These are phyloP conservation scores for Lasiodiplodia hormozganensis DNA, from an alignment of 2,329 filamentous ascomycete genomes.

Conservation along the genomic window DNA sequence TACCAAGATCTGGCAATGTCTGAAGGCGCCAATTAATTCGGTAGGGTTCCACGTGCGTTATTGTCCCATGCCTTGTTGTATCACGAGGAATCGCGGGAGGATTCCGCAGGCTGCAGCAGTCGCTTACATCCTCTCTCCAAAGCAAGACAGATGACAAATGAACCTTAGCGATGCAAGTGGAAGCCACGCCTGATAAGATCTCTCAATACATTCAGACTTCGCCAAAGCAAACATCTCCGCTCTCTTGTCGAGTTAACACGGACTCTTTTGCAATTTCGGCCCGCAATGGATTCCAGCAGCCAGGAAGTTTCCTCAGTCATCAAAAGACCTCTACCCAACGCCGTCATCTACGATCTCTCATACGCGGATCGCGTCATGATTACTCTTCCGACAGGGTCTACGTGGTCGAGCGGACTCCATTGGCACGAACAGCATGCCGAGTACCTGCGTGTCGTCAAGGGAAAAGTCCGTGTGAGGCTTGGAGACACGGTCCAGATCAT, in stretches of 20 bases:
- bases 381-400: constrained; percentile 51
- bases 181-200: not conserved
- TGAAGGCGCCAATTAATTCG: too few species aligned
- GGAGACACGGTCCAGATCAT: constrained; percentile 29
- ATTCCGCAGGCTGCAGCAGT: not conserved
- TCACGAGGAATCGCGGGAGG: not conserved
- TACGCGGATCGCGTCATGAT: constrained; percentile 48
- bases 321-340: not conserved
- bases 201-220: not conserved
- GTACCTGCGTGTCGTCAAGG: constrained; percentile 53
- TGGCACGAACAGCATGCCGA: constrained; percentile 59
- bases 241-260: not conserved
- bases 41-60: too few species aligned
- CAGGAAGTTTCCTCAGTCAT: not conserved
- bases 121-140: not conserved
- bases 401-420: constrained; percentile 58
- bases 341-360: constrained; percentile 11
- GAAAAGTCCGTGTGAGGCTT: constrained; percentile 42
- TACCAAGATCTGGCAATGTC: too few species aligned
- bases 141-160: not conserved
- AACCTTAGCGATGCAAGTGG: not conserved
- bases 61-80: not conserved
- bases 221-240: not conserved
- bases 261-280: not conserved
- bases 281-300: not conserved